Evolutionary conservation across 179 eudicot genomes (phyloP).

Genomic region (Silene coronaria): DNA sequence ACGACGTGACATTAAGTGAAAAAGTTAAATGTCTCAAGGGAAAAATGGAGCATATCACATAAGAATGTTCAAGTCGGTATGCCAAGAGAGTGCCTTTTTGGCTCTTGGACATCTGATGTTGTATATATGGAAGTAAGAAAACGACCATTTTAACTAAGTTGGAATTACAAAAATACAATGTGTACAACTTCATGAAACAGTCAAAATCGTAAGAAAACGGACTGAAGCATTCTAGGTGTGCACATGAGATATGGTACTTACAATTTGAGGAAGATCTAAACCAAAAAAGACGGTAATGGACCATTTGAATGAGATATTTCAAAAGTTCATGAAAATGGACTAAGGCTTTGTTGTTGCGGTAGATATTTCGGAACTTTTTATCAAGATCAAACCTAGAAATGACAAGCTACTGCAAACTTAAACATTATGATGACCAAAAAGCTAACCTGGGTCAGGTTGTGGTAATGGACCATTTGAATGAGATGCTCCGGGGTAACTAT

Average conservation of each 20-base stretch:
- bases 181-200: too few species aligned
- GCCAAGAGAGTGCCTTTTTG: not conserved
- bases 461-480: constrained; percentile 28
- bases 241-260: too few species aligned
- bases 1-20: not conserved
- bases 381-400: not conserved
- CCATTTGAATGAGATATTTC: too few species aligned
- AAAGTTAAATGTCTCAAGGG: not conserved
- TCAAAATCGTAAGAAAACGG: too few species aligned
- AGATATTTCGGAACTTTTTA: not conserved
- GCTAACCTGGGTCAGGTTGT: constrained; percentile 42
- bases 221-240: too few species aligned
- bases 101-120: not conserved
- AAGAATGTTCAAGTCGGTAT: not conserved
- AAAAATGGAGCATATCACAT: not conserved
- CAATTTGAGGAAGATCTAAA: too few species aligned
- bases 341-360: too few species aligned
- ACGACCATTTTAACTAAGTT: not conserved
- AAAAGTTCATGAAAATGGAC: too few species aligned
- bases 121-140: not conserved
- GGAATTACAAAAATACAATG: not conserved
- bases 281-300: too few species aligned
- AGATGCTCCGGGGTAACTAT: constrained; percentile 28
- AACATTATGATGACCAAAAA: constrained; percentile 4
- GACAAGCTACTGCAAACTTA: not conserved